Conservation (phyloP, 2,329 filamentous ascomycete species). For the Biscogniauxia sp. region DNA sequence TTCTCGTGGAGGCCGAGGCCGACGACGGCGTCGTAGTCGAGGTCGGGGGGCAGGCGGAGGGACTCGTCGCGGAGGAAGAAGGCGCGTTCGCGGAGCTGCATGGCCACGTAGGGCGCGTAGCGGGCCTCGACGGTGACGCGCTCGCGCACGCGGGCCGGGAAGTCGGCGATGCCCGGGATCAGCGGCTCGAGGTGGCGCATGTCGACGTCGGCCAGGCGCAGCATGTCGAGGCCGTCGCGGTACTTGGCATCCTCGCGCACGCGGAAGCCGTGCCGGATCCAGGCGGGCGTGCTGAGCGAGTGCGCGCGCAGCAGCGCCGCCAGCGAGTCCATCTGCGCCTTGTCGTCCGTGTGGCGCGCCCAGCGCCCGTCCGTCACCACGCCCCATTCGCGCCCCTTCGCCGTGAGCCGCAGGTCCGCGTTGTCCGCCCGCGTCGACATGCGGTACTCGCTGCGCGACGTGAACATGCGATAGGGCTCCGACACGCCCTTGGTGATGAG, state of each 20-base stretch:
- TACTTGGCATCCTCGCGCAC: conserved; percentile 64
- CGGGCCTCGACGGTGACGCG: conserved; percentile 78
- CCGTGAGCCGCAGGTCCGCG: conserved; percentile 82
- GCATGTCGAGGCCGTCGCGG: conserved; percentile 75
- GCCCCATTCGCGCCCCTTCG: conserved; percentile 71
- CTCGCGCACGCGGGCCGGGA: conserved; percentile 56
- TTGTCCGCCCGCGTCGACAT: conserved; percentile 93
- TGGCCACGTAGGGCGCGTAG: conserved; percentile 82
- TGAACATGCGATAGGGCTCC: conserved; percentile 98
- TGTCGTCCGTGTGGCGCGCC: conserved; percentile 64
- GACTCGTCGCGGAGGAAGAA: conserved; percentile 75
- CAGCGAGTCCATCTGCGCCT: conserved; percentile 65
- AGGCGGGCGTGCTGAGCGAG: conserved; percentile 58
- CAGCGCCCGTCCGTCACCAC: conserved; percentile 79
- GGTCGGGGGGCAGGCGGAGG: conserved; percentile 65
- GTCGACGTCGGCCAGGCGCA: conserved; percentile 63
- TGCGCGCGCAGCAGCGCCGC: conserved; percentile 57
- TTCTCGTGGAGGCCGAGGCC: conserved; percentile 81
- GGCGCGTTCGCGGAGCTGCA: conserved; percentile 65
- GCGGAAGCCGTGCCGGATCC: conserved; percentile 68
- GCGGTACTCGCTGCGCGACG: conserved; percentile 89
- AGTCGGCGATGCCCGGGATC: conserved; percentile 56
- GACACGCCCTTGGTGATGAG: conserved; percentile 94
- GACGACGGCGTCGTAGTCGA: conserved; percentile 72
- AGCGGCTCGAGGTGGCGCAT: conserved; percentile 55